A percentile compares a stretch with the other conserved stretches of the same genome.
Conservation (phyloP, 805 yeast genomes). For the Wickerhamomyces rabaulensis region DNA sequence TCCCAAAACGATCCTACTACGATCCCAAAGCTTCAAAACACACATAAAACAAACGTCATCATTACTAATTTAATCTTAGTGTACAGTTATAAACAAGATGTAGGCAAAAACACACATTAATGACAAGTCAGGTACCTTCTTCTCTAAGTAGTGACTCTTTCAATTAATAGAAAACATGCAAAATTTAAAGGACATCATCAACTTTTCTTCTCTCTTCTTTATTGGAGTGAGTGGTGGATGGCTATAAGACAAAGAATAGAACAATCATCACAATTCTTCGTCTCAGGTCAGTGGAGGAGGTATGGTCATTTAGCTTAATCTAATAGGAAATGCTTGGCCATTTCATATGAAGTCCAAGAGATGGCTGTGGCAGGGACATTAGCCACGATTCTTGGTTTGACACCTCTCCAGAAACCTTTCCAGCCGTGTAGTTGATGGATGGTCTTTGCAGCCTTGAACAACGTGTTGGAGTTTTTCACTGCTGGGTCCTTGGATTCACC, state of each 20-base stretch:
- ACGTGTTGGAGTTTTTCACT: conserved; percentile 57
- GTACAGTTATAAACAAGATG: background rate
- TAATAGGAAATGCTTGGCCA: conserved; percentile 63
- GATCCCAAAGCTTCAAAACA: background rate
- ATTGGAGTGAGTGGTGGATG: too few species aligned
- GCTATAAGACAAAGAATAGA: background rate
- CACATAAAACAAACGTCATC: background rate
- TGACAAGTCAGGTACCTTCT: too few species aligned
- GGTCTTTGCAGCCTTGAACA: conserved; percentile 63
- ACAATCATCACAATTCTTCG: background rate
- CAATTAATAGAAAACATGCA: background rate
- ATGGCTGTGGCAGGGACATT: conserved; percentile 96
- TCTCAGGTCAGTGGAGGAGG: background rate
- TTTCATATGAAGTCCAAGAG: conserved; percentile 96
- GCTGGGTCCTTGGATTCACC: conserved; percentile 41
- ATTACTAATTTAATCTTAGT: background rate
- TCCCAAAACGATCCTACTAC: background rate
- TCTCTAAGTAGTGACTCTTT: too few species aligned
- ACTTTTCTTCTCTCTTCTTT: background rate
- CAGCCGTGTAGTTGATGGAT: conserved; percentile 57
- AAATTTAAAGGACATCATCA: background rate
- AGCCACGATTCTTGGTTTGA: conserved; percentile 85
- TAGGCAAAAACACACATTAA: background rate
- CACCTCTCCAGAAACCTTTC: conserved; percentile 73
- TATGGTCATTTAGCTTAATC: conserved; percentile 1